These are phyloP conservation scores for Funneliformis geosporum DNA, from an alignment of 192 early-diverging fungal genomes.

Conservation along the genomic window DNA sequence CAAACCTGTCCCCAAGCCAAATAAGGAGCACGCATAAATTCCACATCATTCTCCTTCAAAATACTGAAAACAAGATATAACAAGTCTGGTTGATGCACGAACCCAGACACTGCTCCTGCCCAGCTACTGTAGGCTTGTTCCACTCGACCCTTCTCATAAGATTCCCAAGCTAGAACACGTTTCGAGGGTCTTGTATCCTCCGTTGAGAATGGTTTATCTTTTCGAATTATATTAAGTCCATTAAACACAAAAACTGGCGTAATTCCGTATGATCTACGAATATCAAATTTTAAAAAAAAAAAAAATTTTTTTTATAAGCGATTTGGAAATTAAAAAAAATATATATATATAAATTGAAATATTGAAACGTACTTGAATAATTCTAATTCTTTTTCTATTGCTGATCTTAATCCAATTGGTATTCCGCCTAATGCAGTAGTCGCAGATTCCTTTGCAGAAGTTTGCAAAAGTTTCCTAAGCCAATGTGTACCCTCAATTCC, in stretches of 20 bases:
- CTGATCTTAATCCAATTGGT: conserved; percentile 56
- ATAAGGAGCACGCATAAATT: conserved; percentile 81
- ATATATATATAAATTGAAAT: background rate
- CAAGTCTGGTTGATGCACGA: conserved; percentile 63
- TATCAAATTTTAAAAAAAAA: background rate
- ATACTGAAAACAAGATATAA: conserved; percentile 69
- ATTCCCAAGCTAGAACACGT: conserved; percentile 69
- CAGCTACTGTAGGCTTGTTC: conserved; percentile 63
- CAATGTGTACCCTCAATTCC: conserved; percentile 83
- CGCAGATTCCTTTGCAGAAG: conserved; percentile 56
- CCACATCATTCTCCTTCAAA: conserved; percentile 62
- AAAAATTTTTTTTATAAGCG: background rate
- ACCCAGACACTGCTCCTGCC: conserved; percentile 53
- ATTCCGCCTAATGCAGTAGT: conserved; percentile 67
- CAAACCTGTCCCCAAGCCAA: conserved; percentile 72
- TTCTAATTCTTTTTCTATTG: conserved; percentile 67
- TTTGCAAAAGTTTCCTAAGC: conserved; percentile 65
- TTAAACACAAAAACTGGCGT: conserved; percentile 79
- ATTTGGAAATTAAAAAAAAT: background rate
- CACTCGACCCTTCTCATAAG: conserved; percentile 58
- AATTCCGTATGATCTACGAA: conserved; percentile 58
- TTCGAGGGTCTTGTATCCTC: conserved; percentile 64
- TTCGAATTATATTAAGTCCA: conserved; percentile 69
- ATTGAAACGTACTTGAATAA: conserved; percentile 54
- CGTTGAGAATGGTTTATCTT: conserved; percentile 65